Percentiles rank a stretch among this genome's conserved stretches.
Conservation (phyloP, 2,329 filamentous ascomycete genomes). For the Neobulgaria alba region DNA sequence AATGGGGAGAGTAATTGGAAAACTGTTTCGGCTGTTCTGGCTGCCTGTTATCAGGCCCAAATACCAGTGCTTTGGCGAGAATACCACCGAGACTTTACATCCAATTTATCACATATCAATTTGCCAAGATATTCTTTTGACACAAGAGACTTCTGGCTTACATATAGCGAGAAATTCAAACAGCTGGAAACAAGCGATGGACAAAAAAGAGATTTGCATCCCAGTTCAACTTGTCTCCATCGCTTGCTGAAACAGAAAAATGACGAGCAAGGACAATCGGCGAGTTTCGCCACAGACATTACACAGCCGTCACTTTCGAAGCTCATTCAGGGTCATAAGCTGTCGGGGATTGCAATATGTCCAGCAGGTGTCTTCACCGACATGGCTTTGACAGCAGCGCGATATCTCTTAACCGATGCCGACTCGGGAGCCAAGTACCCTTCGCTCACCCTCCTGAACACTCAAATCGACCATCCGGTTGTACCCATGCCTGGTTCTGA, state of each 20-base stretch:
- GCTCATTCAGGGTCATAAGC: slow-evolving; percentile 45
- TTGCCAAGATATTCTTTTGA: slow-evolving; percentile 62
- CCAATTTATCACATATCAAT: slow-evolving; percentile 47
- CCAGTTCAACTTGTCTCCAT: too few relatives aligned
- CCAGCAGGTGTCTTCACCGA: slow-evolving; percentile 50
- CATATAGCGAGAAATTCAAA: too few relatives aligned
- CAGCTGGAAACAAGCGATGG: too few relatives aligned
- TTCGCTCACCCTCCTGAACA: too few relatives aligned
- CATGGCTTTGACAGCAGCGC: slow-evolving; percentile 52
- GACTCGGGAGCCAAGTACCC: too few relatives aligned
- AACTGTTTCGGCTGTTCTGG: slow-evolving; percentile 49
- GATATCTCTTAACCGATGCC: slow-evolving; percentile 63
- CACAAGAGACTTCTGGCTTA: slow-evolving; percentile 58
- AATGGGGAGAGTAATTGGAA: slow-evolving; percentile 53
- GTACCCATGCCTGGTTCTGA: too few relatives aligned
- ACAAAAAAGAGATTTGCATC: too few relatives aligned
- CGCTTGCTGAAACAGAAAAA: slow-evolving; percentile 46
- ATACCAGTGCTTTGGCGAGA: slow-evolving; percentile 61
- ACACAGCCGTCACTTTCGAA: too few relatives aligned
- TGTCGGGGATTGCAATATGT: slow-evolving; percentile 47
- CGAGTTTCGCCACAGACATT: too few relatives aligned
- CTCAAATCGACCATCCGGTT: too few relatives aligned
- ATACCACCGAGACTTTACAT: slow-evolving; percentile 53
- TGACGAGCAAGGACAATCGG: too few relatives aligned
- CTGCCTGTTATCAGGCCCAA: slow-evolving; percentile 51